These are phyloP conservation scores for Penicillium cinerascens DNA, from an alignment of 495 filamentous ascomycete genomes.

Conservation along the genomic window DNA sequence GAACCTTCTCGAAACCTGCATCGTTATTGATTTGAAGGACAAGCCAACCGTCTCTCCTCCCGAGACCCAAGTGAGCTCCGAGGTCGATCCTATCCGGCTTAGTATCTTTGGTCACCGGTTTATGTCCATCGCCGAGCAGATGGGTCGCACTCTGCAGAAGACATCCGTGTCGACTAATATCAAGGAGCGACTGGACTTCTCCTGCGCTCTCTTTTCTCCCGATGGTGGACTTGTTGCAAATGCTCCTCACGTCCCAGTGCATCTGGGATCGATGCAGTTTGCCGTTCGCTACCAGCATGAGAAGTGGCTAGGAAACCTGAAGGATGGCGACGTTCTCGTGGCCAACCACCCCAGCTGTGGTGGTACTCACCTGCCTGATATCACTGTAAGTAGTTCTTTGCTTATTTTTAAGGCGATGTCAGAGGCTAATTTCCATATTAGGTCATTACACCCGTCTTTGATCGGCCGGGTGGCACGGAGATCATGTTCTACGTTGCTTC, in stretches of 20 bases:
- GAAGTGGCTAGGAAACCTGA: constrained; percentile 84
- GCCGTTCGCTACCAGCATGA: constrained; percentile 89
- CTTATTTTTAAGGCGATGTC: neutral
- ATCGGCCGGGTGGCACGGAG: constrained; percentile 59
- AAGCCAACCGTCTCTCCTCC: constrained; percentile 4
- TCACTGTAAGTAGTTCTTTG: constrained; percentile 59
- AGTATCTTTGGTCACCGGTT: constrained; percentile 96
- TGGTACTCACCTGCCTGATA: constrained; percentile 84
- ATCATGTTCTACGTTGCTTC: constrained; percentile 98
- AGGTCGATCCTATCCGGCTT: constrained; percentile 77
- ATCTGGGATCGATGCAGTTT: constrained; percentile 91
- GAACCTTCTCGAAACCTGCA: constrained; percentile 40
- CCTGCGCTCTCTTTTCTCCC: constrained; percentile 89
- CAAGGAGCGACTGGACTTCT: constrained; percentile 95
- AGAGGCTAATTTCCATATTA: neutral
- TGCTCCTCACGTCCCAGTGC: constrained; percentile 90
- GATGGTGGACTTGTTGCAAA: constrained; percentile 93
- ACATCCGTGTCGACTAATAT: constrained; percentile 97
- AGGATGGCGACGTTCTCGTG: constrained; percentile 89
- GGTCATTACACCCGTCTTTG: constrained; percentile 82
- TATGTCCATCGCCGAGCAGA: constrained; percentile 99
- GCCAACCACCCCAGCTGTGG: constrained; percentile 95
- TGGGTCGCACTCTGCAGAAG: constrained; percentile 94
- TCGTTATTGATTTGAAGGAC: constrained; percentile 53
- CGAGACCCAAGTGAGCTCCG: constrained; percentile 52